Evolutionary conservation across 176 grass and related monocot species (phyloP).

Genomic region (Eragrostis curvula): DNA sequence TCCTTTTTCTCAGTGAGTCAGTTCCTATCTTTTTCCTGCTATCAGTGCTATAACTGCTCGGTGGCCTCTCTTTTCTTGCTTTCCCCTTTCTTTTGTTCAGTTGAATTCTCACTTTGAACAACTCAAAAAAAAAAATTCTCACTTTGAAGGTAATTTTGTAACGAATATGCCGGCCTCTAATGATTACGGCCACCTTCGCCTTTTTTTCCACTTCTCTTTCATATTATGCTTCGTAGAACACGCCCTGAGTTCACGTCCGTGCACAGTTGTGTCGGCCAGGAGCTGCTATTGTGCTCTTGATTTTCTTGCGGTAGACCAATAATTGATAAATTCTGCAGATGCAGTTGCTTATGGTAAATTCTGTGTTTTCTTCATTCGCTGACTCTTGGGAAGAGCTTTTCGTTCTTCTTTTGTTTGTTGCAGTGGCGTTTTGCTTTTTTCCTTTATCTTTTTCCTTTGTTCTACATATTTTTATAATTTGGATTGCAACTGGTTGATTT

Average conservation of each 20-base stretch:
- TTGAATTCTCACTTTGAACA: slow-evolving; percentile 24
- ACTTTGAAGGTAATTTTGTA: slow-evolving; percentile 28
- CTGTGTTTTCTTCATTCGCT: background rate
- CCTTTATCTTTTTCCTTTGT: background rate
- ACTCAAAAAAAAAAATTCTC: too few species aligned
- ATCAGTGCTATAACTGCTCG: slow-evolving; percentile 15
- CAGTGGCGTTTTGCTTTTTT: background rate
- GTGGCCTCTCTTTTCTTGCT: slow-evolving; percentile 19
- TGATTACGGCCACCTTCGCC: slow-evolving; percentile 16
- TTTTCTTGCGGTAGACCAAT: background rate
- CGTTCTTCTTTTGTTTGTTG: background rate
- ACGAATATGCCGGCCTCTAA: background rate
- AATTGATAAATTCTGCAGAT: slow-evolving; percentile 9
- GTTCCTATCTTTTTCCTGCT: slow-evolving; percentile 16
- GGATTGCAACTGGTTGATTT: slow-evolving; percentile 21
- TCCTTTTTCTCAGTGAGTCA: slow-evolving; percentile 1
- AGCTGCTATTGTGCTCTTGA: background rate
- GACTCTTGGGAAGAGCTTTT: slow-evolving; percentile 11
- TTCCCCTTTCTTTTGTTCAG: slow-evolving; percentile 19
- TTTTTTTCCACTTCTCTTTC: background rate
- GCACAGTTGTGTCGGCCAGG: slow-evolving; percentile 1
- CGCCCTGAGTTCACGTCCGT: slow-evolving; percentile 1
- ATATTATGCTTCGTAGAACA: slow-evolving; percentile 3
- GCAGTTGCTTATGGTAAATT: background rate
- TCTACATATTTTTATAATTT: background rate